Evolutionary conservation across 768 basidiomycete genomes (phyloP).

Genomic region (Peribolospora kevripleyi): DNA sequence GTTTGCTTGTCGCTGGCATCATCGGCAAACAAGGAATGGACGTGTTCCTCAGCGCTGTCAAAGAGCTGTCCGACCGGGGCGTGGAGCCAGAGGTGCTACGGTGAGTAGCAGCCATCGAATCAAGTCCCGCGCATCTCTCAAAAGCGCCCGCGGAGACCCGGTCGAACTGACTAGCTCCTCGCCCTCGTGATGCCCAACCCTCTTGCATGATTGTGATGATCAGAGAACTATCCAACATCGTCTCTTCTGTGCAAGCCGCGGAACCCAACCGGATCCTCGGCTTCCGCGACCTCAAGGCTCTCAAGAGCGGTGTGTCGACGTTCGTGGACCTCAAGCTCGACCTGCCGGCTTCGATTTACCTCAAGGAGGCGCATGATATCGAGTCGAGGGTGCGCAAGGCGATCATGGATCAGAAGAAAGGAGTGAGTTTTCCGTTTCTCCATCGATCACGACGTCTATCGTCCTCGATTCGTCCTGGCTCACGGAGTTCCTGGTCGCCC

Average conservation of each 20-base stretch:
- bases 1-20: constrained; percentile 24
- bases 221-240: not conserved
- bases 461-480: too few species aligned
- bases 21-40: constrained; percentile 14
- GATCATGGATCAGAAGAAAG: not conserved
- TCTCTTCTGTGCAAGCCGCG: constrained; percentile 25
- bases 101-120: too few species aligned
- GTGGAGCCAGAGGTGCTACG: not conserved
- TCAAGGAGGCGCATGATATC: constrained; percentile 33
- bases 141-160: too few species aligned
- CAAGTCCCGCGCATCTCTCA: not conserved
- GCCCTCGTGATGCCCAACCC: not conserved
- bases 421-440: not conserved
- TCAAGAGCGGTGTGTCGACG: constrained; percentile 53
- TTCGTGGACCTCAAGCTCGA: constrained; percentile 59
- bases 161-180: too few species aligned
- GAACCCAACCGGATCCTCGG: constrained; percentile 10
- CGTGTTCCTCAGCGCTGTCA: constrained; percentile 10
- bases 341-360: constrained; percentile 35
- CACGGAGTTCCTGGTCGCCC: too few species aligned
- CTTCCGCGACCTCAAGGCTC: constrained; percentile 33
- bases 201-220: not conserved
- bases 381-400: constrained; percentile 33
- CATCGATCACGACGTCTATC: too few species aligned
- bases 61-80: constrained; percentile 17